A percentile compares a stretch with the other conserved stretches of the same genome.
These are phyloP conservation scores for Mucuna pruriens DNA, from an alignment of 306 rosid genomes.

Conservation along the genomic window DNA sequence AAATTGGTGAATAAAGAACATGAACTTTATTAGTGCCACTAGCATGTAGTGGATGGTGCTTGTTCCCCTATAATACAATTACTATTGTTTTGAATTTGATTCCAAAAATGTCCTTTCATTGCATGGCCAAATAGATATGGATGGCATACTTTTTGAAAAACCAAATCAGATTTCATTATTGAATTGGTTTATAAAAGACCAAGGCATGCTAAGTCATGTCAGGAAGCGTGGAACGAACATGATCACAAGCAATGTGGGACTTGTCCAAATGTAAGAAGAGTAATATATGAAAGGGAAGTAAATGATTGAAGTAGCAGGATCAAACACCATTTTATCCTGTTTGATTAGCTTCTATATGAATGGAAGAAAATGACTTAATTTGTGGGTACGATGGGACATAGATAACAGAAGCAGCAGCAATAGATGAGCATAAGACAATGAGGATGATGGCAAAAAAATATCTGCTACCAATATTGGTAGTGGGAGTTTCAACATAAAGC, in stretches of 20 bases:
- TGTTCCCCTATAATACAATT: not conserved
- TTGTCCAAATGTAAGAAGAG: constrained; percentile 7
- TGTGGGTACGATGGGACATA: constrained; percentile 12
- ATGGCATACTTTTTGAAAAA: constrained; percentile 9
- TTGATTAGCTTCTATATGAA: constrained; percentile 18
- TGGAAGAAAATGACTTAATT: not conserved
- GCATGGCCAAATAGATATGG: not conserved
- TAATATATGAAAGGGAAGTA: not conserved
- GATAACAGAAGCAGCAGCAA: not conserved
- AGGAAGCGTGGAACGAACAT: not conserved
- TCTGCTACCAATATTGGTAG: not conserved
- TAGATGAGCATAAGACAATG: not conserved
- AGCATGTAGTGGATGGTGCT: not conserved
- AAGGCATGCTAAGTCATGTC: constrained; percentile 7
- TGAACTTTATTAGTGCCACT: not conserved
- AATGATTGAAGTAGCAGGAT: constrained; percentile 23
- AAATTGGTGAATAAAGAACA: not conserved
- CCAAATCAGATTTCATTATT: constrained; percentile 8
- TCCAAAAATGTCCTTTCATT: not conserved
- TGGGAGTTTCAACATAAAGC: constrained; percentile 28
- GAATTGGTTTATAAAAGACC: not conserved
- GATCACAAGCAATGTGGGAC: not conserved
- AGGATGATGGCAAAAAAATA: not conserved
- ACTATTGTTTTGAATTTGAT: not conserved
- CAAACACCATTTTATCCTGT: constrained; percentile 8